phyloP scores from a whole-genome alignment of 2,329 filamentous ascomycete species.

The Colletotrichum sp. region DNA sequence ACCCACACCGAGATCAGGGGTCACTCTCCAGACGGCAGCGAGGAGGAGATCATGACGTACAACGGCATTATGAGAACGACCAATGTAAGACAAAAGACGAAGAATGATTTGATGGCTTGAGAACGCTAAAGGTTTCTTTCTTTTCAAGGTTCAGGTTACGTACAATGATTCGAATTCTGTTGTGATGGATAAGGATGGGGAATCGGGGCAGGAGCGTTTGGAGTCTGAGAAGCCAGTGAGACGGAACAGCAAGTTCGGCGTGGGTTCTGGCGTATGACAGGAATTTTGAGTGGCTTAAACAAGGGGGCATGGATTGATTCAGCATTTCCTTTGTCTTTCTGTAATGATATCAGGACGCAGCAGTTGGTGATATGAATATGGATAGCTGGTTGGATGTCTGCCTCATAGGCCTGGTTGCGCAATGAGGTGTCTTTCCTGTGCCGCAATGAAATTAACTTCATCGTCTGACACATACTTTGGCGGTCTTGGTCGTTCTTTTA shows the following conservation, averaged over 20 bases:
- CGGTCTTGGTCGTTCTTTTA: not conserved
- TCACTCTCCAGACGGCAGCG: constrained; percentile 35
- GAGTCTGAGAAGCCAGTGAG: not conserved
- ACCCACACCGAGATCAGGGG: constrained; percentile 37
- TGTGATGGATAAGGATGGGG: not conserved
- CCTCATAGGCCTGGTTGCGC: not conserved
- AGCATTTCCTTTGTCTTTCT: not conserved
- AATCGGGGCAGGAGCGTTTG: not conserved
- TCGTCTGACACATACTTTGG: not conserved
- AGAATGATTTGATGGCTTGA: not conserved
- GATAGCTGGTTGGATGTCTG: not conserved
- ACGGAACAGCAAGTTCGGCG: not conserved
- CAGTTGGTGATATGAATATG: not conserved
- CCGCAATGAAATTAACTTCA: not conserved
- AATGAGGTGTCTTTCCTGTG: not conserved
- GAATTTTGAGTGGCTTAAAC: not conserved
- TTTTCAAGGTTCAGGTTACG: not conserved
- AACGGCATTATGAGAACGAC: constrained; percentile 37
- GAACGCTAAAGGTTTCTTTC: not conserved
- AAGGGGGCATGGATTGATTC: not conserved
- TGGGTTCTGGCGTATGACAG: not conserved
- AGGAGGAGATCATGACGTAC: constrained; percentile 46
- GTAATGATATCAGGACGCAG: not conserved
- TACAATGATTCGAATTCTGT: not conserved
- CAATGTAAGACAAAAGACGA: not conserved